Evolutionary conservation across 2,329 filamentous ascomycete species (phyloP), one percentile per base, ranked within the genome.

Genomic region (Microthyrium microscopicum): DNA sequence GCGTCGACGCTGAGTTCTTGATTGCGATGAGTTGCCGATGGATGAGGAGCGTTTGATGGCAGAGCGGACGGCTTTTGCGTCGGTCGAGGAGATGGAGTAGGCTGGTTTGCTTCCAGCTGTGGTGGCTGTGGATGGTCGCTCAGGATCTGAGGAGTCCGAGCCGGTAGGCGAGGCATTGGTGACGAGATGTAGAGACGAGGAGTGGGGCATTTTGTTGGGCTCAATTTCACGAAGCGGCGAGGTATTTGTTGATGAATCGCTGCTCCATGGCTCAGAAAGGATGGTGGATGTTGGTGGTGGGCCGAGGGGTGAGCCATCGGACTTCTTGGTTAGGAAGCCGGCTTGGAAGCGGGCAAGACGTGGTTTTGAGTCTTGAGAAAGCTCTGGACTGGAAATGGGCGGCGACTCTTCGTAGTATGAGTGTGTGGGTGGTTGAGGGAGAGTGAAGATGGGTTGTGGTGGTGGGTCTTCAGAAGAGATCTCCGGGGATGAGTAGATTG

Each of bases 311-410:
- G 78, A 83, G 33, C 68, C 74, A 29, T 67, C 60, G 2, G 50
- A 44, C 26, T 59, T 73, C 52, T 76, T 78, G 1, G 80, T 73
- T 17, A 95, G 59, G 52, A 93, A 93, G 4, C 87, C 87, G 2
- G 84, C 69, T 46, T 92, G 81, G 58, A 95, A 95, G 27, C 87
- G 71, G 55, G 70, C 79, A 32, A 70, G 70, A 45, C 45, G 46
- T 18, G 64, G 65, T 39, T 67, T 69, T 22, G 73, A 51, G 26
- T 77, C 68, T 22, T 76, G 57, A 3, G 71, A 73, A 1, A 70
- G 57, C 33, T 69, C 60, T 20, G 65, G 71, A 66, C 61, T 27
- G 64, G 72, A 20, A 73, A 72, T 6, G 66, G 68, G 35, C 66
- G 46, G 9, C 18, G 15, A 22, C 34, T 30, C 9, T 28, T 35